phyloP scores from a whole-genome alignment of 2,329 filamentous ascomycete species.

The Chrysoporthe austroafricana region DNA sequence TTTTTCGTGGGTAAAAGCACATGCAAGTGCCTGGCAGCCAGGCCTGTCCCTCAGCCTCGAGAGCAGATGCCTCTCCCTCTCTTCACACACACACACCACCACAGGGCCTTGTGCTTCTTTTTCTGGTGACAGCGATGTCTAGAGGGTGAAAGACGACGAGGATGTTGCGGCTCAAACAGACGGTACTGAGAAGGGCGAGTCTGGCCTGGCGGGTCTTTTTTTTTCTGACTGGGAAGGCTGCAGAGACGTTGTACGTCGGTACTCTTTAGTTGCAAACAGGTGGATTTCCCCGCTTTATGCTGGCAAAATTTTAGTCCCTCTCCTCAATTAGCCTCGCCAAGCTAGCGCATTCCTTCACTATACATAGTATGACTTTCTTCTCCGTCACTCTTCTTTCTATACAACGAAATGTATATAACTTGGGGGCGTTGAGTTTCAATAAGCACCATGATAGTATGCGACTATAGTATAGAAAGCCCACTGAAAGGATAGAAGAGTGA shows the following conservation, averaged over 20 bases:
- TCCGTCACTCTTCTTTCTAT: too few species aligned
- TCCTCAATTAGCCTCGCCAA: too few species aligned
- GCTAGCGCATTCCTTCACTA: too few species aligned
- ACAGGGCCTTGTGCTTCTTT: neutral
- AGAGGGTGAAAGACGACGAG: neutral
- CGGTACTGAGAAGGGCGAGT: neutral
- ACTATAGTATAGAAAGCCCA: too few species aligned
- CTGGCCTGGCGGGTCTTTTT: neutral
- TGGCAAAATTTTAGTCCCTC: too few species aligned
- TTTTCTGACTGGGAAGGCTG: neutral
- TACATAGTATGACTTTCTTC: too few species aligned
- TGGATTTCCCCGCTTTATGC: too few species aligned
- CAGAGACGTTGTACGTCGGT: neutral
- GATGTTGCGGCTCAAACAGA: neutral
- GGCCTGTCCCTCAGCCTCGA: neutral
- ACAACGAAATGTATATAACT: too few species aligned
- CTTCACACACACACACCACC: neutral
- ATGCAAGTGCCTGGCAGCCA: neutral
- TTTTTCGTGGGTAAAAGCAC: neutral
- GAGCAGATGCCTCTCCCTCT: neutral
- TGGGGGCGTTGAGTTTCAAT: too few species aligned
- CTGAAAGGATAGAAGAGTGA: too few species aligned
- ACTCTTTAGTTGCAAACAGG: too few species aligned
- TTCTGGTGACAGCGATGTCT: neutral
- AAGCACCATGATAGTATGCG: too few species aligned